Percentiles rank a stretch among this genome's conserved stretches.
phyloP scores from a whole-genome alignment of 129 eudicot species.

The Erigeron canadensis region DNA sequence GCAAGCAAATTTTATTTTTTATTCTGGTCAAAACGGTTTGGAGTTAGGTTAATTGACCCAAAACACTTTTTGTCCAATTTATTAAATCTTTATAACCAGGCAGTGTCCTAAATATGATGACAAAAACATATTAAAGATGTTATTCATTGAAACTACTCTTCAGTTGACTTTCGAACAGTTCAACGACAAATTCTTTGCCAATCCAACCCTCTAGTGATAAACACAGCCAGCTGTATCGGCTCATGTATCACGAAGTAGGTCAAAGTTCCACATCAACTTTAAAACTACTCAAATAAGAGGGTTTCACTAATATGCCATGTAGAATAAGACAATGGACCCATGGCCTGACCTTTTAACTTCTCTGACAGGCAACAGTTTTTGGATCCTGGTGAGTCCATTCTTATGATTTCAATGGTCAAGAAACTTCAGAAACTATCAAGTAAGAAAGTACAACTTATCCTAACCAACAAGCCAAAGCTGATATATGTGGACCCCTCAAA shows the following conservation, averaged over 20 bases:
- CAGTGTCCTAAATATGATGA: neutral
- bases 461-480: conserved; percentile 90
- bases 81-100: no score
- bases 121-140: neutral
- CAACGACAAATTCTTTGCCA: no score
- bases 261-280: no score
- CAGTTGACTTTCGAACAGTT: no score
- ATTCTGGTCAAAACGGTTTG: neutral
- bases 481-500: conserved; percentile 87
- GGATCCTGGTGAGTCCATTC: conserved; percentile 90
- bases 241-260: neutral
- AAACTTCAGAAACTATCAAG: conserved; percentile 77
- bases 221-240: neutral
- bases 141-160: neutral
- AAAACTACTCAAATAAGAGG: neutral
- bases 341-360: conserved; percentile 1
- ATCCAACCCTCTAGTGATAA: neutral
- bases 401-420: conserved; percentile 98
- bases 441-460: conserved; percentile 96
- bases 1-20: neutral
- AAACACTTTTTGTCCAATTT: no score
- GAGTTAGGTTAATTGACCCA: no score
- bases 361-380: conserved; percentile 77
- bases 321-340: neutral
- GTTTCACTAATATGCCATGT: neutral